Base-by-base conservation (phyloP, 345 rosid species). In the Microthlaspi erraticum region DNA sequence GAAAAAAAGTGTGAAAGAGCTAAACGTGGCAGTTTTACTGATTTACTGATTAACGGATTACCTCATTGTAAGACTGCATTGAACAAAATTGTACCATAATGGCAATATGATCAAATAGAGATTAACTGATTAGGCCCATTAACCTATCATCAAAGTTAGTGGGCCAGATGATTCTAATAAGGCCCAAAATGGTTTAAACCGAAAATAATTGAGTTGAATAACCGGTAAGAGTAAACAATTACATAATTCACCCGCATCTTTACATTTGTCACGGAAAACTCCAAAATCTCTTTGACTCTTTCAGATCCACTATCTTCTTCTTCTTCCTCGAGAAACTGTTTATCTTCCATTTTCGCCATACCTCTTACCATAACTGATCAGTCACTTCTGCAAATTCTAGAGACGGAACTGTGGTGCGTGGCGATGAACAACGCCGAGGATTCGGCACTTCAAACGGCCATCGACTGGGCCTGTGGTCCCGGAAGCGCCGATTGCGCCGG, bases 371-470 rank as follows among this genome's bases (percentile, higher is more conserved):
- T 14, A 54, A 54, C 60, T 13, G 60, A 55, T 33, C 26, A 55
- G 42, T 34, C 52, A 38, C 32, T 62, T 50, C 43, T 44, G 11
- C 8, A 2, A 2, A 70, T 63, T n/a, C 75, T 59, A 23, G 70
- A 67, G 39, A 58, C 75, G 76, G 89, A 86, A 66, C 89, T 91
- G 1, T 91, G 92, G 91, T 93, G 98, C 78, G 98, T 90, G 43
- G 92, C 97, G 2, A 87, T 85, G 90, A 88, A 89, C 83, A 88
- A 93, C 81, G 96, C 88, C 3, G 89, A 83, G 34, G 93, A 93
- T 66, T 81, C 86, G 11, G 72, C 85, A 17, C 84, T 92, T 14
- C 87, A 82, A 80, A 65, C 61, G 56, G 89, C 94, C n/a, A 55
- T 92, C 38, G 81, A 83, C 68, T 92, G 96, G 98, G 92, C 98